A percentile compares a stretch with the other conserved stretches of the same genome.
These are phyloP conservation scores for Boletus edulis DNA, from an alignment of 768 basidiomycete genomes.

Conservation along the genomic window DNA sequence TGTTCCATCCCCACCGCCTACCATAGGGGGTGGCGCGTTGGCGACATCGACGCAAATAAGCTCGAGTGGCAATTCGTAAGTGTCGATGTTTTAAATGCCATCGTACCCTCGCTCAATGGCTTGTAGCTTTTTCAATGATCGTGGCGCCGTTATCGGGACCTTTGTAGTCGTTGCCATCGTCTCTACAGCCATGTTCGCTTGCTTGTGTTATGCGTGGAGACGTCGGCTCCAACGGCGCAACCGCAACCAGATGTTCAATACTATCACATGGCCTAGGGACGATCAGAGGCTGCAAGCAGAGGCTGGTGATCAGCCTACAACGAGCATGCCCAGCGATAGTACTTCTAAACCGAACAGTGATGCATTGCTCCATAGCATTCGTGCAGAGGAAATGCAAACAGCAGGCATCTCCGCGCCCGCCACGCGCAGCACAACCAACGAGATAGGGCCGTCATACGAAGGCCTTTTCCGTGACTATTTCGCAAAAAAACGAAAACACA, in stretches of 20 bases:
- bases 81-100: neutral
- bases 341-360: slow-evolving; percentile 1
- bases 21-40: slow-evolving; percentile 35
- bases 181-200: slow-evolving; percentile 43
- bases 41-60: slow-evolving; percentile 46
- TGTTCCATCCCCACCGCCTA: slow-evolving; percentile 37
- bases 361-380: neutral
- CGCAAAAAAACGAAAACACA: slow-evolving; percentile 14
- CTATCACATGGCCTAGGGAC: slow-evolving; percentile 34
- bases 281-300: slow-evolving; percentile 14
- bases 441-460: neutral
- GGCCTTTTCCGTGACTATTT: neutral
- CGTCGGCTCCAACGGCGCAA: slow-evolving; percentile 41
- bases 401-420: neutral
- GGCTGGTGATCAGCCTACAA: slow-evolving; percentile 38
- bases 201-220: slow-evolving; percentile 35
- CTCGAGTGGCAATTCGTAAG: slow-evolving; percentile 25
- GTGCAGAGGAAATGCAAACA: neutral
- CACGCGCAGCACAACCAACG: neutral
- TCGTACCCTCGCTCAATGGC: neutral
- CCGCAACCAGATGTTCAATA: slow-evolving; percentile 36
- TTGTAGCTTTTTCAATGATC: slow-evolving; percentile 61
- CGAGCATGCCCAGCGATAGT: slow-evolving; percentile 15
- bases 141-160: slow-evolving; percentile 68
- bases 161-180: slow-evolving; percentile 67